These are phyloP conservation scores for Aspergillus sclerotialis DNA, from an alignment of 2,329 filamentous ascomycete genomes.

Conservation along the genomic window DNA sequence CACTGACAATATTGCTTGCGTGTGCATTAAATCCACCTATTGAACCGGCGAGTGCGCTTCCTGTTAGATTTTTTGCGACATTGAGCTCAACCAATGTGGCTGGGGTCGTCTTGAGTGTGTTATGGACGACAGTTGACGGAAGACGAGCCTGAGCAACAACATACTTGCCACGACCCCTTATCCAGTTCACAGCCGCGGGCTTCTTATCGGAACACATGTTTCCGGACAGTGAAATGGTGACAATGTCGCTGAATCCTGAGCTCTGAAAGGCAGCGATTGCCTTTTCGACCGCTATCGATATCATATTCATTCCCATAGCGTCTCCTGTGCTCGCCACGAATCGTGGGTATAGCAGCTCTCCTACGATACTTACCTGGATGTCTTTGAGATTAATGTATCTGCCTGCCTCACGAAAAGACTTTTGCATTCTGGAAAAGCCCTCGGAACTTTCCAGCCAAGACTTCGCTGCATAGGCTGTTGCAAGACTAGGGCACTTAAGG, in stretches of 20 bases:
- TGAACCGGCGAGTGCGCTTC: slow-evolving; percentile 86
- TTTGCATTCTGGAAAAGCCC: slow-evolving; percentile 72
- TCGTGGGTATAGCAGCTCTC: slow-evolving; percentile 84
- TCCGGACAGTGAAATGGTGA: slow-evolving; percentile 80
- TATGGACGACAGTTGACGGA: slow-evolving; percentile 73
- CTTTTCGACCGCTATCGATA: slow-evolving; percentile 92
- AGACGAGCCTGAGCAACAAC: slow-evolving; percentile 92
- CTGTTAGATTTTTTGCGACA: slow-evolving; percentile 83
- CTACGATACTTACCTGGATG: slow-evolving; percentile 83
- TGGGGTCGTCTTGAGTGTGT: slow-evolving; percentile 81
- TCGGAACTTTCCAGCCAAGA: slow-evolving; percentile 83
- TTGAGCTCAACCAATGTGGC: slow-evolving; percentile 85
- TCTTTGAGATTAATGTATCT: slow-evolving; percentile 77
- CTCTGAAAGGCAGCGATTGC: slow-evolving; percentile 81
- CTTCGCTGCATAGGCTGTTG: slow-evolving; percentile 81
- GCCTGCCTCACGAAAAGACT: slow-evolving; percentile 88
- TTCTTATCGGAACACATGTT: slow-evolving; percentile 98
- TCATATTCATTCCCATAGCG: slow-evolving; percentile 99
- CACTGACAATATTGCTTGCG: slow-evolving; percentile 90
- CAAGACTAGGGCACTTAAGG: slow-evolving; percentile 75
- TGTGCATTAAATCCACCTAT: slow-evolving; percentile 96
- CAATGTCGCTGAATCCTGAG: slow-evolving; percentile 85
- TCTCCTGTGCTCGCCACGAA: slow-evolving; percentile 96
- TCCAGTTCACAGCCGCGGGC: slow-evolving; percentile 91
- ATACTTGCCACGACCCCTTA: slow-evolving; percentile 88